Percentiles rank a stretch among this genome's conserved stretches.
phyloP scores from a whole-genome alignment of 176 grass and related monocot genomes.

The Zizania latifolia region DNA sequence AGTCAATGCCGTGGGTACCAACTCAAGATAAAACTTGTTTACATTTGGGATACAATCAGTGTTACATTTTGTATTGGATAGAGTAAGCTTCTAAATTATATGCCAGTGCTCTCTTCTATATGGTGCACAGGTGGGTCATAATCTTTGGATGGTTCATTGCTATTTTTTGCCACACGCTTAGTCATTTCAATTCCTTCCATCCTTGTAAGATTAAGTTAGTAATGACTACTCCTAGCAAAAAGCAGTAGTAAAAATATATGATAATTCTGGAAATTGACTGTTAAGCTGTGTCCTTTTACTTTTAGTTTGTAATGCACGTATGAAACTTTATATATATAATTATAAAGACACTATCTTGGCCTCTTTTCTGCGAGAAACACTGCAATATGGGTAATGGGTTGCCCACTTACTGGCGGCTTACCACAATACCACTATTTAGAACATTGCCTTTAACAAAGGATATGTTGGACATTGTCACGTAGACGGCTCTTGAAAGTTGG shows the following conservation, averaged over 20 bases:
- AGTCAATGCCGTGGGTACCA: background rate
- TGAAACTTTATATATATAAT: background rate
- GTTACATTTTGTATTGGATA: background rate
- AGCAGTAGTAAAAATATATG: background rate
- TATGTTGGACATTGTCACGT: background rate
- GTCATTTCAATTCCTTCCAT: background rate
- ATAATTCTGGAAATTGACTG: background rate
- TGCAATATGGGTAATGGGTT: too few species aligned
- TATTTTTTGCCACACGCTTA: background rate
- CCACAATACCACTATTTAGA: background rate
- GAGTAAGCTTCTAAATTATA: background rate
- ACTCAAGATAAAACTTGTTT: background rate
- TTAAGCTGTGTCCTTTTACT: background rate
- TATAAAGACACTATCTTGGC: too few species aligned
- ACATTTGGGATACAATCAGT: background rate
- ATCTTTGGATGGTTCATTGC: background rate
- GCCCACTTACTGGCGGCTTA: background rate
- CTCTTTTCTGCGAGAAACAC: too few species aligned
- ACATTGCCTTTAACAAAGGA: background rate
- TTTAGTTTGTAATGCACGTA: background rate
- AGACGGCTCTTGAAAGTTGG: background rate
- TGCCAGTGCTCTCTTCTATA: background rate
- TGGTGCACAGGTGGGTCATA: background rate
- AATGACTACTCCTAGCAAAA: background rate
- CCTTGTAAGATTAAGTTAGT: background rate